These are phyloP conservation scores for Hyaloperonospora brassicae DNA, from an alignment of 352 stramenopile species.

Conservation along the genomic window DNA sequence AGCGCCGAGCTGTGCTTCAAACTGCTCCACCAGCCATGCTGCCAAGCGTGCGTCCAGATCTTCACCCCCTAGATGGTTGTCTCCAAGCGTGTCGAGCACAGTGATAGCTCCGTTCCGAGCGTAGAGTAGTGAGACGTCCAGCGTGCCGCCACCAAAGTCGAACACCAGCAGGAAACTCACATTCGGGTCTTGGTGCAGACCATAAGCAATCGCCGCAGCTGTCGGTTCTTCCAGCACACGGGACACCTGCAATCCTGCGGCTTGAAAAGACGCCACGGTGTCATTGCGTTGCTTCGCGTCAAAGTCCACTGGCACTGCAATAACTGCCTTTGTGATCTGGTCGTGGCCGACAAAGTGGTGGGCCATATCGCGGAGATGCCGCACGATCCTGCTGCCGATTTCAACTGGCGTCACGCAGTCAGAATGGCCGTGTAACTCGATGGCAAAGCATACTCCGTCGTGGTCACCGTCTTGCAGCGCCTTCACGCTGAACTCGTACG, in stretches of 20 bases:
- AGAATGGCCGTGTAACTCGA: constrained; percentile 31
- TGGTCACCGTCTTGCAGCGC: constrained; percentile 5
- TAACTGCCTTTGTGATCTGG: constrained; percentile 59
- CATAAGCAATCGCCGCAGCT: constrained; percentile 92
- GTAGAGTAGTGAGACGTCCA: constrained; percentile 90
- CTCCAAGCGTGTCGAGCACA: constrained; percentile 91
- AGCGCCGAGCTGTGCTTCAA: constrained; percentile 37
- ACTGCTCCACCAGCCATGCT: constrained; percentile 80
- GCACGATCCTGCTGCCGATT: constrained; percentile 38
- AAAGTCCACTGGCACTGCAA: constrained; percentile 56
- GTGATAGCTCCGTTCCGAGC: constrained; percentile 93
- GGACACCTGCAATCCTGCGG: constrained; percentile 38
- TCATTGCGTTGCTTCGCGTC: constrained; percentile 34
- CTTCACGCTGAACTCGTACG: constrained; percentile 45
- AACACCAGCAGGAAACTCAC: constrained; percentile 95
- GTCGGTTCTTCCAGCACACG: constrained; percentile 86
- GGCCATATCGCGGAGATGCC: constrained; percentile 39
- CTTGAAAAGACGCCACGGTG: constrained; percentile 37
- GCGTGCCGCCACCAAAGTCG: constrained; percentile 91
- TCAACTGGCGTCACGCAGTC: constrained; percentile 39
- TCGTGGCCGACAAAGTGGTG: constrained; percentile 50
- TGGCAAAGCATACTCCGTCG: constrained; percentile 40
- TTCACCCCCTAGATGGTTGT: constrained; percentile 77
- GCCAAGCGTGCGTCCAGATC: constrained; percentile 90
- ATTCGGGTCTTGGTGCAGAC: constrained; percentile 85